These are phyloP conservation scores for Tricholoma hemisulphureum DNA, from an alignment of 768 basidiomycete species.

Conservation along the genomic window DNA sequence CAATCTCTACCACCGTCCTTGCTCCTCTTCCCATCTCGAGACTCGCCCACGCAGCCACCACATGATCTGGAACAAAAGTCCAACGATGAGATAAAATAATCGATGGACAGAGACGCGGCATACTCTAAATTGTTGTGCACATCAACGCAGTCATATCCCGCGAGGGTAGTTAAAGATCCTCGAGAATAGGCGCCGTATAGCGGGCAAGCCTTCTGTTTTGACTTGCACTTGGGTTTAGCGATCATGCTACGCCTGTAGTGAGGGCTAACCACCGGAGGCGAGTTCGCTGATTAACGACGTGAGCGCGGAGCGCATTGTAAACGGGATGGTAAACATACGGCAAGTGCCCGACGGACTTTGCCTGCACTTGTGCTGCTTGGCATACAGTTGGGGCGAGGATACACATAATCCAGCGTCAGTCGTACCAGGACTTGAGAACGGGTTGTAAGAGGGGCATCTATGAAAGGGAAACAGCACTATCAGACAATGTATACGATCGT, in stretches of 20 bases:
- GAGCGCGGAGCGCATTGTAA: conserved; percentile 3
- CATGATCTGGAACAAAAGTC: conserved; percentile 27
- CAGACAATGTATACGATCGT: background rate
- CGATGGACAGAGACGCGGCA: conserved; percentile 3
- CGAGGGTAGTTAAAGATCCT: conserved; percentile 5
- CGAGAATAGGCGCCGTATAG: conserved; percentile 14
- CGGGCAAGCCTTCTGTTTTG: conserved; percentile 25
- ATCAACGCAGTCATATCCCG: conserved; percentile 23
- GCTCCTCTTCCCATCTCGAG: conserved; percentile 13
- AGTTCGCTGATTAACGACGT: conserved; percentile 3
- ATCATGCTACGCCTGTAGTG: conserved; percentile 7
- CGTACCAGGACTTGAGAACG: conserved; percentile 26
- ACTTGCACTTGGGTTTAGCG: conserved; percentile 16
- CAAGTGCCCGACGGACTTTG: conserved; percentile 17
- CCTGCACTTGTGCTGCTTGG: conserved; percentile 11
- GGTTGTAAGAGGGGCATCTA: conserved; percentile 25
- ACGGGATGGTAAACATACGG: conserved; percentile 14
- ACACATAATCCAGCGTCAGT: conserved; percentile 15
- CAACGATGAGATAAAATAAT: background rate
- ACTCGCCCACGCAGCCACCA: conserved; percentile 24
- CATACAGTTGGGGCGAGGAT: conserved; percentile 15
- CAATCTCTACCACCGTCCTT: conserved; percentile 41
- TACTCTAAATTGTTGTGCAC: conserved; percentile 27
- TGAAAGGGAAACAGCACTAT: background rate
- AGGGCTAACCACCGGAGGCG: conserved; percentile 7